Base-by-base conservation (phyloP, 73 alveolate species). In the Stentor coeruleus region DNA sequence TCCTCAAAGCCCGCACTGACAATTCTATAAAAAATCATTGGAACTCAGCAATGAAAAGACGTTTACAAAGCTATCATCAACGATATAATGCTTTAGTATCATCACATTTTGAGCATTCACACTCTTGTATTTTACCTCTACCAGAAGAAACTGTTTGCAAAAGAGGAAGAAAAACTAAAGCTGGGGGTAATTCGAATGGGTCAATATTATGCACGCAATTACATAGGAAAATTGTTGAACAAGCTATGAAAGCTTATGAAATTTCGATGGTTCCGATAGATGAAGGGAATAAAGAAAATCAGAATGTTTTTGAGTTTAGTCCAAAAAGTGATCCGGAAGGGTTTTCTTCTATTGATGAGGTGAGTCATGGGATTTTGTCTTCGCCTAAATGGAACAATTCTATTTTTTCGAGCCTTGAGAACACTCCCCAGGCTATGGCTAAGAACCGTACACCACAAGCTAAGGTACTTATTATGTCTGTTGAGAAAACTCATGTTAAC, bases 11-110 rank as follows among this genome's bases (percentile, higher is more conserved):
- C 37, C 83, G 98, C 66, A 92, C 95, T n/a, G 97, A 94, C 89
- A 94, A 94, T 84, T 87, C 94, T 66, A 94, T 94, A 14, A 94
- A 94, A 85, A 94, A 94, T 77, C 97, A 94, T 89, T 94, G 94
- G 91, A 94, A 94, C 83, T 92, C 97, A 35, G 74, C 96, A 35
- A 87, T 92, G 91, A 92, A 93, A 81, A 87, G 89, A 74, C 84
- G 83, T 81, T n/a, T 88, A 2, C 77, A 35, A 0, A n/a, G n/a
- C 6, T 75, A 26, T 38, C 33, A 37, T 38, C 20, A 6, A 15
- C 26, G 38, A n/a, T 75, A 39, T 2, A 14, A 75, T 66, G 6
- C 59, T 0, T 66, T 75, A 0, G 20, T 75, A 39, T 26, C 26
- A 33, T 20, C 59, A 15, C 79, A 66, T 40, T 38, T 30, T 2